Evolutionary conservation across 768 basidiomycete genomes (phyloP).

Genomic region (Trametes villosa): DNA sequence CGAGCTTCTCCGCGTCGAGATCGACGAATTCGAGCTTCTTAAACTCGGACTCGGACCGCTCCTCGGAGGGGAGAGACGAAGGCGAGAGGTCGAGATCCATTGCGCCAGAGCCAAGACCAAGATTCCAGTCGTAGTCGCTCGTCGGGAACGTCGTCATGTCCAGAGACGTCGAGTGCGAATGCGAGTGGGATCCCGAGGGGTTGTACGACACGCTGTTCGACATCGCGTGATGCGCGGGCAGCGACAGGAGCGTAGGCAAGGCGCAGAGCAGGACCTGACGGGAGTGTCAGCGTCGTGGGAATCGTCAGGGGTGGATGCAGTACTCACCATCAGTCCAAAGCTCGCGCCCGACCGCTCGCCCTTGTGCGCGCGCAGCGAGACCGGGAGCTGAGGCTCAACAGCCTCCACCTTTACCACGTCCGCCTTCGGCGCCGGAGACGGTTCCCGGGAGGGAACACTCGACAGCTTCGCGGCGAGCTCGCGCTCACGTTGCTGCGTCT

Average conservation of each 20-base stretch:
- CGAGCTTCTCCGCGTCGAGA: constrained; percentile 51
- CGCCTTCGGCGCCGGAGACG: constrained; percentile 30
- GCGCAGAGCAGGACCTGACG: constrained; percentile 75
- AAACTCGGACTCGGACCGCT: constrained; percentile 39
- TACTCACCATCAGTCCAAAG: constrained; percentile 71
- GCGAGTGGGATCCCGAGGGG: constrained; percentile 47
- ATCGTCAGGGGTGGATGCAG: not conserved
- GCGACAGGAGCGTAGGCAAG: constrained; percentile 72
- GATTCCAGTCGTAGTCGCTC: constrained; percentile 52
- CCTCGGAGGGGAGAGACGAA: constrained; percentile 30
- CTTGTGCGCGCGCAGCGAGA: constrained; percentile 45
- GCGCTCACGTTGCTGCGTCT: constrained; percentile 67
- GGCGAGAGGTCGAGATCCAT: constrained; percentile 38
- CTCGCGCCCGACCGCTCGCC: constrained; percentile 66
- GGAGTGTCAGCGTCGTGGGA: constrained; percentile 2
- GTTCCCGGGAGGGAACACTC: constrained; percentile 36
- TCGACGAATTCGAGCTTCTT: constrained; percentile 66
- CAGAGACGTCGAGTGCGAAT: constrained; percentile 44
- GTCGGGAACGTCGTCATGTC: constrained; percentile 33
- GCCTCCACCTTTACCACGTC: constrained; percentile 59
- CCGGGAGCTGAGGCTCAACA: constrained; percentile 53
- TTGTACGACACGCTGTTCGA: constrained; percentile 55
- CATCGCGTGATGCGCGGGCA: constrained; percentile 56
- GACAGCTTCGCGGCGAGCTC: constrained; percentile 67
- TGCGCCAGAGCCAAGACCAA: constrained; percentile 29